These are phyloP conservation scores for Juglanconis juglandina DNA, from an alignment of 2,329 filamentous ascomycete species.

Conservation along the genomic window DNA sequence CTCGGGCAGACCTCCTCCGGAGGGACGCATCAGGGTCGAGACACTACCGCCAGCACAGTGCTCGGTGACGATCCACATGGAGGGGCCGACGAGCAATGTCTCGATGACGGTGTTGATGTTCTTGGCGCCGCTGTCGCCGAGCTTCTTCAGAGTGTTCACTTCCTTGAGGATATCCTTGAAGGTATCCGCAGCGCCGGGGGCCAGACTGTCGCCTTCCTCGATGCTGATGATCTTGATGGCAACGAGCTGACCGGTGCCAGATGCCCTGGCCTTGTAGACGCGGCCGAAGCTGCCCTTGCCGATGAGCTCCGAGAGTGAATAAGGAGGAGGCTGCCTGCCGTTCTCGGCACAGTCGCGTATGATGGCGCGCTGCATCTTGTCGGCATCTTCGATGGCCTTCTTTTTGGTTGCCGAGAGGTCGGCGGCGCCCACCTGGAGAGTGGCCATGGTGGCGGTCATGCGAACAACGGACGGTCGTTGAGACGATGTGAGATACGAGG, in stretches of 20 bases:
- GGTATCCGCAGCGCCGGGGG: conserved; percentile 62
- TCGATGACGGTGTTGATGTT: conserved; percentile 83
- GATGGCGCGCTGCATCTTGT: conserved; percentile 58
- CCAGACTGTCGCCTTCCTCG: conserved; percentile 68
- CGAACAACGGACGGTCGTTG: not conserved
- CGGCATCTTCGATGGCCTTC: conserved; percentile 60
- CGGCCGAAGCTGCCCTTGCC: conserved; percentile 67
- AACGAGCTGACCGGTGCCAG: conserved; percentile 46
- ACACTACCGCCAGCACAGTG: conserved; percentile 84
- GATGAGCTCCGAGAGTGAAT: conserved; percentile 62
- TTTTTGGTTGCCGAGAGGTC: conserved; percentile 30
- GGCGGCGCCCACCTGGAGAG: conserved; percentile 29
- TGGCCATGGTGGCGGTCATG: conserved; percentile 25
- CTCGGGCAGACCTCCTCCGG: conserved; percentile 61
- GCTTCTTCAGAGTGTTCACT: conserved; percentile 65
- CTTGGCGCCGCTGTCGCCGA: conserved; percentile 69
- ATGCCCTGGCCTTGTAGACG: conserved; percentile 58
- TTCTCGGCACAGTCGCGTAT: conserved; percentile 54
- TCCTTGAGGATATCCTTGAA: conserved; percentile 69
- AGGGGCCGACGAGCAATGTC: conserved; percentile 70
- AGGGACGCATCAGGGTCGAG: conserved; percentile 66
- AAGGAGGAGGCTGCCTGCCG: conserved; percentile 56
- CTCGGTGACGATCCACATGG: conserved; percentile 86
- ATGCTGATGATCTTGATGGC: conserved; percentile 81
- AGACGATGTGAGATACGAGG: not conserved